Conservation (phyloP, 345 rosid genomes). For the Gossypium turneri region DNA sequence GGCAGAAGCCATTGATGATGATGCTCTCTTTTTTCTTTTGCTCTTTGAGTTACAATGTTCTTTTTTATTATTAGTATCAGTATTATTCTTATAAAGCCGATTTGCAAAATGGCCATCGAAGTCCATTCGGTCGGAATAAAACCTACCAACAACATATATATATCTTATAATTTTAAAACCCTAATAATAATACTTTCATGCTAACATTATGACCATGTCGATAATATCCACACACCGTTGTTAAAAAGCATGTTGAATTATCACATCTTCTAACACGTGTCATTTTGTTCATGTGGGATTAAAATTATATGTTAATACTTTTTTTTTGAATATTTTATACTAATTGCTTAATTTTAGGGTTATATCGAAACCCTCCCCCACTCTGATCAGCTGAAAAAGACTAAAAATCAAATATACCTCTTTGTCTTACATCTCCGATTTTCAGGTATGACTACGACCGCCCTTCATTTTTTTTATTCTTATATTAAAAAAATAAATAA, state of each 20-base stretch:
- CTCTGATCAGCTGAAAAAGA: neutral
- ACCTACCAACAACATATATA: conserved; percentile 23
- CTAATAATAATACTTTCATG: conserved; percentile 1
- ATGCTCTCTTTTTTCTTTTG: neutral
- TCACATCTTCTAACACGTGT: too few species aligned
- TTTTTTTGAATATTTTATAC: too few species aligned
- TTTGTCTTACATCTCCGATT: neutral
- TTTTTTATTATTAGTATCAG: neutral
- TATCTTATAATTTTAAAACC: conserved; percentile 2
- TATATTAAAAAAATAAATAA: neutral
- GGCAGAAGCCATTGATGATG: conserved; percentile 22
- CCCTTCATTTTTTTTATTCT: neutral
- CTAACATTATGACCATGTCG: neutral
- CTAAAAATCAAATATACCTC: neutral
- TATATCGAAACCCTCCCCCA: neutral
- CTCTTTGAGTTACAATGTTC: conserved; percentile 12
- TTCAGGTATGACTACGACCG: conserved; percentile 15
- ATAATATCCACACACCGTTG: neutral
- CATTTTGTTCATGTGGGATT: too few species aligned
- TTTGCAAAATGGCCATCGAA: conserved; percentile 14
- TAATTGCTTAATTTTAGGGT: neutral
- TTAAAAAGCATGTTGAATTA: neutral
- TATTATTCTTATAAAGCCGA: conserved; percentile 5
- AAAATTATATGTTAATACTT: too few species aligned
- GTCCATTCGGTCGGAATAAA: conserved; percentile 33